Percentiles rank a stretch among this genome's conserved stretches.
Evolutionary conservation across 768 basidiomycete species (phyloP).

Genomic region (Pisolithus tinctorius): DNA sequence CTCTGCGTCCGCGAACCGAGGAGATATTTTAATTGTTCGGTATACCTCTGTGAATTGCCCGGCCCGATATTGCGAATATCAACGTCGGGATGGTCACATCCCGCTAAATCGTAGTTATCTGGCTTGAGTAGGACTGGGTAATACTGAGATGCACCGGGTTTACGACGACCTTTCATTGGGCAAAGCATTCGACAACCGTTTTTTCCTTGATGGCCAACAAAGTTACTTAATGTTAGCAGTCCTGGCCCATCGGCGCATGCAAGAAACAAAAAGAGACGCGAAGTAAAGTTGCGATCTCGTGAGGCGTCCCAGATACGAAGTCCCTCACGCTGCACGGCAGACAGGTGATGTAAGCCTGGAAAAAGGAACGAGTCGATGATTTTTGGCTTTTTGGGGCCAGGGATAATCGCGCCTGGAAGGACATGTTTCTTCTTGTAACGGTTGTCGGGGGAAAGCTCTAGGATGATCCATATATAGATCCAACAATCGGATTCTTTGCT

Average conservation of each 20-base stretch:
- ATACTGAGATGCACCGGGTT: constrained; percentile 26
- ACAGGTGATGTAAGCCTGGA: constrained; percentile 9
- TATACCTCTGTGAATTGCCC: not conserved
- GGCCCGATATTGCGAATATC: constrained; percentile 6
- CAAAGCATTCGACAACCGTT: constrained; percentile 23
- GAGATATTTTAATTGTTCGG: not conserved
- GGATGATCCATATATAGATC: constrained; percentile 29
- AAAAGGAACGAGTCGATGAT: constrained; percentile 21
- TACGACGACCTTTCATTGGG: constrained; percentile 23
- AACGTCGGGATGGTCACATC: constrained; percentile 21
- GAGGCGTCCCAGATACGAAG: constrained; percentile 16
- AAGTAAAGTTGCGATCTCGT: not conserved
- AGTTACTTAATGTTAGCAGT: constrained; percentile 22
- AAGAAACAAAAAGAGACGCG: constrained; percentile 10
- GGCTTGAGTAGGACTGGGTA: constrained; percentile 30
- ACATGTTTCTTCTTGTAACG: constrained; percentile 14
- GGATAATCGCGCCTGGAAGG: constrained; percentile 24
- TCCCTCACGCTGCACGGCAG: constrained; percentile 14
- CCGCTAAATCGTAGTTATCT: constrained; percentile 14
- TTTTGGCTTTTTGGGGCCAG: constrained; percentile 30
- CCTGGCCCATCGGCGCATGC: constrained; percentile 30
- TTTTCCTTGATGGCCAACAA: constrained; percentile 30
- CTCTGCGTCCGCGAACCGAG: too few species aligned
- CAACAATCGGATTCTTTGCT: constrained; percentile 24
- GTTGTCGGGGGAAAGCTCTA: constrained; percentile 6